Conservation (phyloP, 225 moss, liverwort and hornwort species). For the Antitrichia curtipendula region DNA sequence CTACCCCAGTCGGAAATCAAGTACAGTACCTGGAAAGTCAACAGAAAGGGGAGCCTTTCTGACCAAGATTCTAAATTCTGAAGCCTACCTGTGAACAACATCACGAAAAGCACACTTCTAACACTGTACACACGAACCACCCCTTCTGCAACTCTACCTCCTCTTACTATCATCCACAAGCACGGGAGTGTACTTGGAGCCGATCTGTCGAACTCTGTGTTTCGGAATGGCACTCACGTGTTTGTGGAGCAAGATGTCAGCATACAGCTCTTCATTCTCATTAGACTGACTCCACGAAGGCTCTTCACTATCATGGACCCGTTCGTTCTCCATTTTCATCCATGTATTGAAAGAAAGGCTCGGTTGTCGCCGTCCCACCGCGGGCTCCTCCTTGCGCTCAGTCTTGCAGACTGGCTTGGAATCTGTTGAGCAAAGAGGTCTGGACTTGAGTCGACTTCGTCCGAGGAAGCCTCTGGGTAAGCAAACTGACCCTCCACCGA, state of each 20-base stretch:
- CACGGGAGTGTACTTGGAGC: constrained; percentile 5
- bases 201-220: neutral
- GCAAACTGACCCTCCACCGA: neutral
- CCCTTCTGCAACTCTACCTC: constrained; percentile 1
- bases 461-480: neutral
- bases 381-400: neutral
- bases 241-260: neutral
- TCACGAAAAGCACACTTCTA: neutral
- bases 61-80: neutral
- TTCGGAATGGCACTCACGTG: neutral
- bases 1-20: neutral
- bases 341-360: constrained; percentile 33
- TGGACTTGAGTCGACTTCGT: neutral
- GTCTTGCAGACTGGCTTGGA: neutral
- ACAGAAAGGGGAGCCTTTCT: neutral
- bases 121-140: neutral
- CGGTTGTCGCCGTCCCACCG: constrained; percentile 1
- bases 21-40: neutral
- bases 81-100: neutral
- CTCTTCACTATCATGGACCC: neutral
- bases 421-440: neutral
- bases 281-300: neutral
- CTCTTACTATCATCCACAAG: neutral
- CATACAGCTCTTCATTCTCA: neutral
- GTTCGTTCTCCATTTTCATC: constrained; percentile 26